Evolutionary conservation across 2,329 filamentous ascomycete species (phyloP), one percentile per base, ranked within the genome.

Genomic region (Emergomyces africanus): DNA sequence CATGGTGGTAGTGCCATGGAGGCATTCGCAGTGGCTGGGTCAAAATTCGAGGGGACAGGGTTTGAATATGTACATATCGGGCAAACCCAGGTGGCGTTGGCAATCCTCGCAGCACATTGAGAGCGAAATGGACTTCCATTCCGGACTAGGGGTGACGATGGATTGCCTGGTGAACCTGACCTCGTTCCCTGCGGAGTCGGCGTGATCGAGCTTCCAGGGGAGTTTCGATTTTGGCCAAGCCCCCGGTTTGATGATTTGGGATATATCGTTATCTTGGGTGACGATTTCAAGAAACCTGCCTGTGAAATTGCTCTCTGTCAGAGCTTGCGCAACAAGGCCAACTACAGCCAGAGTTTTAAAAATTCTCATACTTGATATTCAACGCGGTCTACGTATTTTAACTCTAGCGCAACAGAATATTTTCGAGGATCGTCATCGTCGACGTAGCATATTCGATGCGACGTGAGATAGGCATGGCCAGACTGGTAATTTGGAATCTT

Each of bases 1-100:
- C 94, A 99, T 65, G 92, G 89, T 3, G 91, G 88, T 25, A 96
- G 75, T 9, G 86, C 86, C 5, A 88, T 95, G 63, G 90, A 84
- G 23, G 85, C 83, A 62, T 83, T 94, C 9, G 90, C 90, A 2
- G 87, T 85, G 0, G 85, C 81, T 0, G 90, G 88, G 67, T 97
- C 92, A 70, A 97, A 97, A 71, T 96, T 96, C 42, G 89, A 88
- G 0, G 94, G 91, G 1, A 96, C 85, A 0, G 89, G 87, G 68
- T 97, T 97, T 10, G 91, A 92, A 69, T 95, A 95, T 65, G 88
- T 92, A 78, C 92, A 97, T 67, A 97, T 97, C 1, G 89, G 87
- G 75, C 92, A 97, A 23, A 97, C 86, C 92, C 92, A 97, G 3
- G 90, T 96, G 5, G 89, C 89, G 61, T 82, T 64, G 54, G 75